Conservation (phyloP, 2,329 filamentous ascomycete genomes). For the Emmonsiellopsis sp. region DNA sequence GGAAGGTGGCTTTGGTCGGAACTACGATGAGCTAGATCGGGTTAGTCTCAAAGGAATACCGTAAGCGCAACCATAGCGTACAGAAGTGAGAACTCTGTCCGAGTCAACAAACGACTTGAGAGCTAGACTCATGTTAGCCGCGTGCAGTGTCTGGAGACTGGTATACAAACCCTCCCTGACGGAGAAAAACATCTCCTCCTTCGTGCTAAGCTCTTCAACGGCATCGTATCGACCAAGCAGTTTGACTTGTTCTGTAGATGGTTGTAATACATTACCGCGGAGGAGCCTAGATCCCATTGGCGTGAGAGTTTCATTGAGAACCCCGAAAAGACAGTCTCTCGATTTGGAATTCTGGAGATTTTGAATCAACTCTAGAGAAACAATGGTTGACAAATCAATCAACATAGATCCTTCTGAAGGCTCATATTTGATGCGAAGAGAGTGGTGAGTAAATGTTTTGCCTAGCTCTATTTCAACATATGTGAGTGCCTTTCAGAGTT, state of each 20-base stretch:
- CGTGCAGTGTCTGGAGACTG: background rate
- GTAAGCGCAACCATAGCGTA: constrained; percentile 25
- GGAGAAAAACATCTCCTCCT: constrained; percentile 75
- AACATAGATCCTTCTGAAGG: constrained; percentile 90
- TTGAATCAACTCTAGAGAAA: constrained; percentile 80
- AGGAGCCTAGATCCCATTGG: constrained; percentile 82
- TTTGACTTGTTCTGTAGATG: constrained; percentile 62
- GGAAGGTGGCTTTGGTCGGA: constrained; percentile 54
- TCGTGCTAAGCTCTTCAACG: constrained; percentile 68
- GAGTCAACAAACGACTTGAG: constrained; percentile 68
- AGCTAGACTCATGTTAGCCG: constrained; percentile 35
- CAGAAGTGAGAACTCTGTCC: constrained; percentile 69
- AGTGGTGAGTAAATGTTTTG: constrained; percentile 64
- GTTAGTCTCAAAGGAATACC: background rate
- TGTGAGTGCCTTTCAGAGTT: constrained; percentile 56
- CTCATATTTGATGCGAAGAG: constrained; percentile 76
- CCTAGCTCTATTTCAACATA: constrained; percentile 65
- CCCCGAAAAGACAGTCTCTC: constrained; percentile 70
- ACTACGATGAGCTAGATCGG: constrained; percentile 61
- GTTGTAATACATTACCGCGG: constrained; percentile 78
- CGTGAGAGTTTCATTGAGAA: constrained; percentile 76
- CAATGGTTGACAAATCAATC: constrained; percentile 82
- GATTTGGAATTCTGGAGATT: constrained; percentile 72
- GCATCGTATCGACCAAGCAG: constrained; percentile 69
- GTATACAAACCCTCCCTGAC: constrained; percentile 54